Conservation (phyloP, 768 basidiomycete genomes). For the Lactarius vividus region DNA sequence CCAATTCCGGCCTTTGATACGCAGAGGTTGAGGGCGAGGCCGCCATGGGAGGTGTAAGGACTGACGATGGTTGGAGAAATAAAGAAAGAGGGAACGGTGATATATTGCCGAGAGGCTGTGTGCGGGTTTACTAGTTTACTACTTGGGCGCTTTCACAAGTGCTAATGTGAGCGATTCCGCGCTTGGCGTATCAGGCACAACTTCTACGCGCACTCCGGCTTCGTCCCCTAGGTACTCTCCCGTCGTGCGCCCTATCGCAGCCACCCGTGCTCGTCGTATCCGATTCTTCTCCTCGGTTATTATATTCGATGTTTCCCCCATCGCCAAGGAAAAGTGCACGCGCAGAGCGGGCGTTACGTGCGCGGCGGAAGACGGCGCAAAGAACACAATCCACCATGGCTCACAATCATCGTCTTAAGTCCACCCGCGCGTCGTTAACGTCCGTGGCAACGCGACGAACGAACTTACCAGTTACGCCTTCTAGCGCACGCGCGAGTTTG, state of each 20-base stretch:
- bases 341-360: conserved; percentile 52
- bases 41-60: conserved; percentile 11
- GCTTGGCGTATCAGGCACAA: conserved; percentile 52
- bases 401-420: conserved; percentile 4
- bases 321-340: conserved; percentile 43
- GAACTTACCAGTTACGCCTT: conserved; percentile 11
- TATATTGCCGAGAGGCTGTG: background rate
- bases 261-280: conserved; percentile 35
- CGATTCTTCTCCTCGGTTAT: background rate
- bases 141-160: conserved; percentile 26
- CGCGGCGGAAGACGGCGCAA: conserved; percentile 70
- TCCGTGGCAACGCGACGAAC: background rate
- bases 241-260: conserved; percentile 72
- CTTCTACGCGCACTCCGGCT: conserved; percentile 50
- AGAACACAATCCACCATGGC: conserved; percentile 69
- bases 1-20: conserved; percentile 22
- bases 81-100: background rate
- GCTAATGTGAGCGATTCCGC: conserved; percentile 47
- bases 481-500: conserved; percentile 36
- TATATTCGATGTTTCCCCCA: background rate
- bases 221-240: conserved; percentile 47
- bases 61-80: background rate
- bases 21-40: background rate
- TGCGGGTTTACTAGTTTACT: background rate
- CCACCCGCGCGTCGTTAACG: background rate